These are phyloP conservation scores for Taphrina pruni DNA, from an alignment of 1,139 yeast genomes.

Conservation along the genomic window DNA sequence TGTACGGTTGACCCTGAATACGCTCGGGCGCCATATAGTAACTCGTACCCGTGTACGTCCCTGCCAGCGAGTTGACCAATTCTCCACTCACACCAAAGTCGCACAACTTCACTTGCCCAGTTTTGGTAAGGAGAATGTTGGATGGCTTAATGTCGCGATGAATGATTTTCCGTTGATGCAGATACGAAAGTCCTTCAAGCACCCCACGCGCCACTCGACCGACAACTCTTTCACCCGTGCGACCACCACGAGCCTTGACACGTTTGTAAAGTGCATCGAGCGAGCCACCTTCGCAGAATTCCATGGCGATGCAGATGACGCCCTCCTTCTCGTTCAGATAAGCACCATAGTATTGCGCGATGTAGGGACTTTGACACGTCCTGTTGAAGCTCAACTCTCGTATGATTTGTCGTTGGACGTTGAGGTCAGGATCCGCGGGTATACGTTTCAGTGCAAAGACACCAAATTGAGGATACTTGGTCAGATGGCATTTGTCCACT, in stretches of 20 bases:
- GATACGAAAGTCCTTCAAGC: constrained; percentile 77
- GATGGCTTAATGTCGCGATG: constrained; percentile 98
- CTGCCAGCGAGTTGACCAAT: constrained; percentile 90
- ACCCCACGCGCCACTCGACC: constrained; percentile 79
- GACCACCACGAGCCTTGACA: constrained; percentile 55
- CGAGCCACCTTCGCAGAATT: constrained; percentile 97
- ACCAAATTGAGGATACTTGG: constrained; percentile 50
- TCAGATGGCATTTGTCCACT: constrained; percentile 74
- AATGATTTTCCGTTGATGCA: constrained; percentile 80
- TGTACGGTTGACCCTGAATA: constrained; percentile 89
- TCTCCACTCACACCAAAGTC: constrained; percentile 98
- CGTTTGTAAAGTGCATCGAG: constrained; percentile 69
- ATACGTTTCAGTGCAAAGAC: constrained; percentile 72
- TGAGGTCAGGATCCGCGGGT: constrained; percentile 51
- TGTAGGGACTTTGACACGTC: constrained; percentile 79
- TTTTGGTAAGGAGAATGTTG: constrained; percentile 76
- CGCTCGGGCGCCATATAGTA: constrained; percentile 98
- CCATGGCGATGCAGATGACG: constrained; percentile 96
- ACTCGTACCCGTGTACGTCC: constrained; percentile 97
- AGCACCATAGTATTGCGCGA: constrained; percentile 90
- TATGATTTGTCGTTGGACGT: constrained; percentile 81
- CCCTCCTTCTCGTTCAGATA: constrained; percentile 62
- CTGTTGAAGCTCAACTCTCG: constrained; percentile 89
- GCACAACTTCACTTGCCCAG: constrained; percentile 87
- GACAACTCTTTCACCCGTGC: constrained; percentile 70